phyloP scores from a whole-genome alignment of 176 grass and related monocot species.

The Oryza nivara region DNA sequence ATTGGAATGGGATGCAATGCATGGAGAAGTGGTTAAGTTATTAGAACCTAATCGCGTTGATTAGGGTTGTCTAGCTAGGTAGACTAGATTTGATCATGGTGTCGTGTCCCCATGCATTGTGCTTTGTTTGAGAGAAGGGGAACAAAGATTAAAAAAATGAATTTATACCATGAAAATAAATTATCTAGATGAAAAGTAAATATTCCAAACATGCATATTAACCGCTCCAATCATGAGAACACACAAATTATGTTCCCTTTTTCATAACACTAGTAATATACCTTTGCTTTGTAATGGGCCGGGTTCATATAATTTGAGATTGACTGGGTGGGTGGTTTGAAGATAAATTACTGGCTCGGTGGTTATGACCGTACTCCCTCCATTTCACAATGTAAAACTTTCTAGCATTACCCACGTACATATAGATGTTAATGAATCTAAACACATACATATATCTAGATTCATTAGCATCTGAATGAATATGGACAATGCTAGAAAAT shows the following conservation, averaged over 20 bases:
- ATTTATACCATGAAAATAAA: not conserved
- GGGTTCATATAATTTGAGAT: too few relatives aligned
- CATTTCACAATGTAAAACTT: too few relatives aligned
- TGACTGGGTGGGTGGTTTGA: too few relatives aligned
- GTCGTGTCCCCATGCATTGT: constrained; percentile 8
- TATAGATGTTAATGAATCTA: too few relatives aligned
- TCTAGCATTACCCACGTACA: too few relatives aligned
- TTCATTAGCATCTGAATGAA: too few relatives aligned
- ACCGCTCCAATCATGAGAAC: not conserved
- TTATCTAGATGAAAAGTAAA: not conserved
- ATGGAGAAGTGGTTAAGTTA: not conserved
- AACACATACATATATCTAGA: too few relatives aligned
- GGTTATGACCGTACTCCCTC: too few relatives aligned
- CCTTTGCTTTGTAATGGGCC: too few relatives aligned
- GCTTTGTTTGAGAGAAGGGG: constrained; percentile 30
- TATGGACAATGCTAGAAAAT: too few relatives aligned
- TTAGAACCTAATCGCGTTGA: not conserved
- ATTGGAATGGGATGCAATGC: not conserved
- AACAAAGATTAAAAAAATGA: constrained; percentile 4
- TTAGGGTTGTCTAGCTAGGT: not conserved
- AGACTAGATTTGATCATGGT: not conserved
- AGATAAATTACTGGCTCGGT: too few relatives aligned
- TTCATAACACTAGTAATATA: not conserved
- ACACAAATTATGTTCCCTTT: not conserved
- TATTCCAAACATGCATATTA: not conserved